Percentiles rank a stretch among this genome's conserved stretches.
Evolutionary conservation across 73 alveolate genomes (phyloP).

Genomic region (Paramecium sexaurelia): DNA sequence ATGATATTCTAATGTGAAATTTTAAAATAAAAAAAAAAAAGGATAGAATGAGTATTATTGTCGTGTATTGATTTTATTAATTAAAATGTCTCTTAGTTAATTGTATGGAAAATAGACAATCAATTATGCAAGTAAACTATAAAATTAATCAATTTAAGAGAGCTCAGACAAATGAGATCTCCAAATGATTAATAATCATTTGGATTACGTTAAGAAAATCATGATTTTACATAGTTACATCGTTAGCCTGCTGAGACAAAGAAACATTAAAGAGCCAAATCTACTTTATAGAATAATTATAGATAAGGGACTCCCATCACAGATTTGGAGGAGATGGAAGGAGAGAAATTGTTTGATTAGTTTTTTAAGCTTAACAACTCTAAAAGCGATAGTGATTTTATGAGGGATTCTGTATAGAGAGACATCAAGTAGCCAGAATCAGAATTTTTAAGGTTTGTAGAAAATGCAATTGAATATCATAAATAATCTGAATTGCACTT

Average conservation of each 20-base stretch:
- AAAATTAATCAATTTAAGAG: slow-evolving; percentile 36
- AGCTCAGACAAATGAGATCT: slow-evolving; percentile 54
- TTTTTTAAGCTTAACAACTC: slow-evolving; percentile 46
- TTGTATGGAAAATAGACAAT: neutral
- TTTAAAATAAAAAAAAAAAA: neutral
- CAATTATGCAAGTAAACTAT: slow-evolving; percentile 52
- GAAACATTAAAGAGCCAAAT: slow-evolving; percentile 41
- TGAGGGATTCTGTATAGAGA: neutral
- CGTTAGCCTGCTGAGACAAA: neutral
- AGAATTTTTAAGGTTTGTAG: slow-evolving; percentile 38
- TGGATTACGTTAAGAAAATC: neutral
- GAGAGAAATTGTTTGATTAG: slow-evolving; percentile 37
- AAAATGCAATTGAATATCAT: slow-evolving; percentile 33
- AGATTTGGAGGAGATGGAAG: slow-evolving; percentile 5
- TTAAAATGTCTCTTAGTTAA: slow-evolving; percentile 44
- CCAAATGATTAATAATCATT: slow-evolving; percentile 20
- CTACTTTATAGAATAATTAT: neutral
- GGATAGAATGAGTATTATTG: neutral
- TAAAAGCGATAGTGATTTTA: neutral
- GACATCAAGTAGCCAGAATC: neutral
- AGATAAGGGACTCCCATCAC: slow-evolving; percentile 2
- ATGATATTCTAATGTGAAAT: too few relatives aligned
- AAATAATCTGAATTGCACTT: neutral
- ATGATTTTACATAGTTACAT: neutral
- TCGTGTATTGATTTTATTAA: neutral